Evolutionary conservation across 1,139 yeast genomes (phyloP).

Genomic region (Nematodospora anomalae): DNA sequence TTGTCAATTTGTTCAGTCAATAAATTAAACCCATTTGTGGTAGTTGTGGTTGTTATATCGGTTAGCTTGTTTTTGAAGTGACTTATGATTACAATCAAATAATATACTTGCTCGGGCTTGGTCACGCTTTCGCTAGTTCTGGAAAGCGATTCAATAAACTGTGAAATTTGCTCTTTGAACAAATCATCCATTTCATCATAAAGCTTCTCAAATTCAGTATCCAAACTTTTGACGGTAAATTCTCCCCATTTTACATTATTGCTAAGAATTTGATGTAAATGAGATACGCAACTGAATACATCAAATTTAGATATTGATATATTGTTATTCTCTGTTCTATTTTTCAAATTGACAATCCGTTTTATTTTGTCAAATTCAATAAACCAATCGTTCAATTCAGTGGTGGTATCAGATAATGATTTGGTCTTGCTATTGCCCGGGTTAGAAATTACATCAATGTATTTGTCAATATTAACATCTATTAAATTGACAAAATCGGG

Average conservation of each 20-base stretch:
- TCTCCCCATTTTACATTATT: constrained; percentile 16
- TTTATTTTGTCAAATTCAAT: constrained; percentile 16
- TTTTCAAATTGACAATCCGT: background rate
- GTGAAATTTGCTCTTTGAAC: constrained; percentile 17
- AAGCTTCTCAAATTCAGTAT: constrained; percentile 15
- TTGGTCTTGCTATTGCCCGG: background rate
- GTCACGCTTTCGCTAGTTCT: constrained; percentile 13
- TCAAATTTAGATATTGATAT: constrained; percentile 10
- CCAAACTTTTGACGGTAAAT: constrained; percentile 15
- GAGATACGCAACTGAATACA: constrained; percentile 16
- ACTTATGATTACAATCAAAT: constrained; percentile 11
- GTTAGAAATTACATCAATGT: constrained; percentile 17
- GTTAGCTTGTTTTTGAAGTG: constrained; percentile 9
- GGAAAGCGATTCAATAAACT: constrained; percentile 8
- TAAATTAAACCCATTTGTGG: background rate
- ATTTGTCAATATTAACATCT: constrained; percentile 28
- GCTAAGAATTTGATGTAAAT: constrained; percentile 7
- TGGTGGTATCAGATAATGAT: constrained; percentile 11
- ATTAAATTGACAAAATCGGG: constrained; percentile 24
- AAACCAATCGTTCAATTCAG: constrained; percentile 27
- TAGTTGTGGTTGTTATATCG: background rate
- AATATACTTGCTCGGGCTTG: constrained; percentile 10
- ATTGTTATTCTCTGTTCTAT: constrained; percentile 3
- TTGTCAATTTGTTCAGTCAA: background rate
- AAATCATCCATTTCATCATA: constrained; percentile 9